These are phyloP conservation scores for Spizellomyces sp. DNA, from an alignment of 192 early-diverging fungal genomes.

Conservation along the genomic window DNA sequence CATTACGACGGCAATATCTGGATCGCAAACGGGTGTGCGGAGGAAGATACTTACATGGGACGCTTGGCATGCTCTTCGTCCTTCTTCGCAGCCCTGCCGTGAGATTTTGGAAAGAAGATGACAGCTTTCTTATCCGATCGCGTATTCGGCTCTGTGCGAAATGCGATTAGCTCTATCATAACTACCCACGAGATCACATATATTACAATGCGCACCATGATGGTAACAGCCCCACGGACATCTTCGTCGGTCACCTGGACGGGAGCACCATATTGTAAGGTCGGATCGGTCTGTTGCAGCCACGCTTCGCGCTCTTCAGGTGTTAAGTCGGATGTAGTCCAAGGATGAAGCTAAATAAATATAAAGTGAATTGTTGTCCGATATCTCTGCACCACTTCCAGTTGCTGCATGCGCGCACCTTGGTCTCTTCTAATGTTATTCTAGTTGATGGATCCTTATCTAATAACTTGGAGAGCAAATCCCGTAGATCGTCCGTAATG, in stretches of 20 bases:
- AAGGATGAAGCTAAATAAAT: conserved; percentile 68
- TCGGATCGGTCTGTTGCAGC: conserved; percentile 79
- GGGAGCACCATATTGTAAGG: conserved; percentile 56
- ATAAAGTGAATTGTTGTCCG: conserved; percentile 5
- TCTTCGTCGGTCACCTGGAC: conserved; percentile 84
- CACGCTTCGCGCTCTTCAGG: conserved; percentile 60
- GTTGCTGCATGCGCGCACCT: conserved; percentile 45
- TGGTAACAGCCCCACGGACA: conserved; percentile 65
- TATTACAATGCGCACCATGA: conserved; percentile 55
- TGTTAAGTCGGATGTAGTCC: conserved; percentile 77
- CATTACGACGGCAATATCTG: too few species aligned
- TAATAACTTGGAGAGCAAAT: conserved; percentile 74
- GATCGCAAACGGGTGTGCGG: too few species aligned
- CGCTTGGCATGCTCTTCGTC: conserved; percentile 34
- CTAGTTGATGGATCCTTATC: conserved; percentile 86
- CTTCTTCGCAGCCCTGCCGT: conserved; percentile 25
- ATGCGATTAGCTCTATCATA: conserved; percentile 1
- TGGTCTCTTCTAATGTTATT: conserved; percentile 86
- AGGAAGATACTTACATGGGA: conserved; percentile 19
- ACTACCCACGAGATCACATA: conserved; percentile 6
- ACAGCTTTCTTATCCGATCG: conserved; percentile 40
- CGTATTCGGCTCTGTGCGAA: conserved; percentile 29
- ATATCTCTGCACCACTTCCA: conserved; percentile 13
- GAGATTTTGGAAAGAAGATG: conserved; percentile 39
- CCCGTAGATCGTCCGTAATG: conserved; percentile 63